Base-by-base conservation (phyloP, 108 stramenopile species). In the Skeletonema marinoi region DNA sequence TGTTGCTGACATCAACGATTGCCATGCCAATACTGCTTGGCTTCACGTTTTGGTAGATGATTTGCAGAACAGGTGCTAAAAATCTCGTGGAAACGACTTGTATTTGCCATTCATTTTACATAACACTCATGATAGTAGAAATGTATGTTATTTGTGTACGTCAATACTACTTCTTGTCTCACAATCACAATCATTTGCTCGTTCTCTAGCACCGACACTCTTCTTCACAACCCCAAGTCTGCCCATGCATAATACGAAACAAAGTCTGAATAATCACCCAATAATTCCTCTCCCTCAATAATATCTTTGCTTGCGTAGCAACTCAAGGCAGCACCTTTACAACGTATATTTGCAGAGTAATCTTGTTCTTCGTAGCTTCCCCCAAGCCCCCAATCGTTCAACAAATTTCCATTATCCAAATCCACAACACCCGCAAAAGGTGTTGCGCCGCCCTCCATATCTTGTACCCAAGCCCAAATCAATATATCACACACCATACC, bases 401-500 rank as follows among this genome's bases (percentile, higher is more conserved):
- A 31, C 31, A 68, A 29, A 38, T 68, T 68, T 33, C 44, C 68
- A 14, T 68, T 50, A 21, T 33, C 16, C 21, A 36, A 17, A 51
- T 50, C 50, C 19, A 51, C 51, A 42, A 50, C 51, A 11, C 32
- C n/a, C 46, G 46, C 68, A 68, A 36, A 36, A 36, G 68, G 32
- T 30, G 31, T 30, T 31, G n/a, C n/a, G n/a, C 32, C 68, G 30
- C 29, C 38, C 0, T 31, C 31, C 29, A 30, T n/a, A 30, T 68
- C 31, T 30, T 68, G 68, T 3, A 51, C 25, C 68, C 68, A 68
- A 14, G 68, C 48, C 68, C 68, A 68, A 30, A 31, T 68, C 31
- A 68, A 32, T 6, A 68, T 50, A 56, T 68, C 68, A 54, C 68
- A 68, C 4, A 50, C 46, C 30, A 38, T 68, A 31, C 68, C 68